phyloP scores from a whole-genome alignment of 257 asterid species.

The Capsicum rhomboideum region DNA sequence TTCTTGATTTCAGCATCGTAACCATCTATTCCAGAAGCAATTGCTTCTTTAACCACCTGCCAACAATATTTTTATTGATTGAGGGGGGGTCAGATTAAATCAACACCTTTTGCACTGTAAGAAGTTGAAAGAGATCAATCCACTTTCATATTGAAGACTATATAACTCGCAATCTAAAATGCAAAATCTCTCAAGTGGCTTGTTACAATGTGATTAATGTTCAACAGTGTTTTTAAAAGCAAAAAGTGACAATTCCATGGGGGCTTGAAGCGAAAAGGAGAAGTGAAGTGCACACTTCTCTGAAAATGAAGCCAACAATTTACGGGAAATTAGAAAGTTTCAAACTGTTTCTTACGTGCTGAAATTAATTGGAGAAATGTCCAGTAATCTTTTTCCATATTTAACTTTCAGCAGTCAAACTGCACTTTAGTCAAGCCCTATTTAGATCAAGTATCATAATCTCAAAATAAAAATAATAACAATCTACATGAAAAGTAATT shows the following conservation, averaged over 20 bases:
- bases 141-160: neutral
- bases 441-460: neutral
- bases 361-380: neutral
- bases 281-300: neutral
- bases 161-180: neutral
- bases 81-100: neutral
- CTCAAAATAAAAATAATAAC: neutral
- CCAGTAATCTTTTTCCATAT: neutral
- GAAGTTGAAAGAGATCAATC: neutral
- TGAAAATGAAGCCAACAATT: neutral
- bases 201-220: neutral
- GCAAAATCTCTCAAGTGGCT: neutral
- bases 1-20: conserved; percentile 65
- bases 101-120: neutral
- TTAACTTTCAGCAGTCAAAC: neutral
- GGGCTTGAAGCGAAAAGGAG: neutral
- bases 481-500: neutral
- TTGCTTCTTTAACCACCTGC: conserved; percentile 86
- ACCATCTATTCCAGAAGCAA: conserved; percentile 72
- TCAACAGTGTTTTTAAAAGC: neutral
- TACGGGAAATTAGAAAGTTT: neutral
- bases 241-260: neutral
- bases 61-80: conserved; percentile 3
- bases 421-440: neutral
- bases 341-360: neutral